These are phyloP conservation scores for Sphagnum tenellum DNA, from an alignment of 225 moss, liverwort and hornwort genomes.

Conservation along the genomic window DNA sequence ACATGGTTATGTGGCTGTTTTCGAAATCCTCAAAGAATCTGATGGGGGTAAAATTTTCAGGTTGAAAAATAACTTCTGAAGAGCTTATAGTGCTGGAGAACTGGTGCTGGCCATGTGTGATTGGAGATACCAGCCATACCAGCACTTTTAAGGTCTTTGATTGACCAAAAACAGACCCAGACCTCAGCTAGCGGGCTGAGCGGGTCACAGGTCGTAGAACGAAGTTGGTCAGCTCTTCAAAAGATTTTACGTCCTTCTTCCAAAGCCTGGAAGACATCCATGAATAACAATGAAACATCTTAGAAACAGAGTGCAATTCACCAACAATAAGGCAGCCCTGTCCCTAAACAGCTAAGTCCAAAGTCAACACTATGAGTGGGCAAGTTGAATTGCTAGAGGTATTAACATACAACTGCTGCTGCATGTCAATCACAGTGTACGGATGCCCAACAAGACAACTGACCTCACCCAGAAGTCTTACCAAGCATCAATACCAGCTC, in stretches of 20 bases:
- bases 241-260: slow-evolving; percentile 81
- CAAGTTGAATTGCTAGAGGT: too few species aligned
- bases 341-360: not conserved
- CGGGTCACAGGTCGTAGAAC: slow-evolving; percentile 35
- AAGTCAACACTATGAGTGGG: too few species aligned
- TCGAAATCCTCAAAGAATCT: too few species aligned
- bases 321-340: not conserved
- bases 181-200: slow-evolving; percentile 6
- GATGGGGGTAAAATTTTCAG: too few species aligned
- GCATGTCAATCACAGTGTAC: too few species aligned
- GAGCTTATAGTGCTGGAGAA: too few species aligned
- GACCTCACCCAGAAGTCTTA: slow-evolving; percentile 8
- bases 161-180: not conserved
- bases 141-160: too few species aligned
- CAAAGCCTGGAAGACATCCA: slow-evolving; percentile 55
- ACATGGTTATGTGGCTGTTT: too few species aligned
- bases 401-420: too few species aligned
- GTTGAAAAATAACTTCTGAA: too few species aligned
- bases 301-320: not conserved
- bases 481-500: slow-evolving; percentile 80
- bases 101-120: too few species aligned
- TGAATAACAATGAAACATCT: not conserved
- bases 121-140: too few species aligned
- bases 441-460: not conserved
- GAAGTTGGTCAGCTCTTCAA: slow-evolving; percentile 57